Percentiles rank a stretch among this genome's conserved stretches.
phyloP scores from a whole-genome alignment of 208 protist genomes.

The Vickermania ingenoplastis region DNA sequence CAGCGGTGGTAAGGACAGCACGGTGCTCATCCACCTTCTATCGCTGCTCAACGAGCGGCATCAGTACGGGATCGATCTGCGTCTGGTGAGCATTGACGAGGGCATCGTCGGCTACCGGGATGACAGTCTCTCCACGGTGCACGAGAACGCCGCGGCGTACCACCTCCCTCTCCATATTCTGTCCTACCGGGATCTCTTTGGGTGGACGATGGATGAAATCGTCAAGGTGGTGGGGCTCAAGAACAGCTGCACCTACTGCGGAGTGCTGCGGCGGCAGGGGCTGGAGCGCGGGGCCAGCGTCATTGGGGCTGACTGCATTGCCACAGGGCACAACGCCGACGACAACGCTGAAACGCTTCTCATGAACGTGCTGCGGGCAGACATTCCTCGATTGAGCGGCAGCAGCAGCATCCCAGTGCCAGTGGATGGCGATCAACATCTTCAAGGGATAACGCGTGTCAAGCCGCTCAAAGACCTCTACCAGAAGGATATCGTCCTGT shows the following conservation, averaged over 20 bases:
- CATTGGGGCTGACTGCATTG: slow-evolving; percentile 89
- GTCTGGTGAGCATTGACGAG: slow-evolving; percentile 96
- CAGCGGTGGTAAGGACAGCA: slow-evolving; percentile 96
- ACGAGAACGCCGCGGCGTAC: slow-evolving; percentile 89
- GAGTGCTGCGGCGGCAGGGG: slow-evolving; percentile 95
- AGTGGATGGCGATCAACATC: not conserved
- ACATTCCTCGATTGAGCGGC: slow-evolving; percentile 89
- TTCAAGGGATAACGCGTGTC: slow-evolving; percentile 34
- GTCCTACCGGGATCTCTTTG: slow-evolving; percentile 94
- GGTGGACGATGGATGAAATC: slow-evolving; percentile 97
- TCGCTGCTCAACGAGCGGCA: slow-evolving; percentile 87
- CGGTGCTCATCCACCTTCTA: slow-evolving; percentile 94
- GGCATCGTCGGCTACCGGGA: slow-evolving; percentile 98
- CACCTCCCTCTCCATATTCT: slow-evolving; percentile 91
- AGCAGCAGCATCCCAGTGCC: slow-evolving; percentile 33
- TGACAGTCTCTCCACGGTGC: slow-evolving; percentile 95
- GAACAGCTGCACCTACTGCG: slow-evolving; percentile 97
- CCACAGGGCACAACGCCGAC: slow-evolving; percentile 98
- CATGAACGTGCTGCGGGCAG: slow-evolving; percentile 95
- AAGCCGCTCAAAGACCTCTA: slow-evolving; percentile 98
- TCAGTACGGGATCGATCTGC: slow-evolving; percentile 89
- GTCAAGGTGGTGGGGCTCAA: slow-evolving; percentile 86
- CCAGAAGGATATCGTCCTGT: slow-evolving; percentile 98
- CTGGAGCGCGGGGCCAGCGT: slow-evolving; percentile 91
- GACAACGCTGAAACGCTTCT: slow-evolving; percentile 97